A percentile compares a stretch with the other conserved stretches of the same genome.
Evolutionary conservation across 768 basidiomycete species (phyloP).

Genomic region (Mycena amicta): DNA sequence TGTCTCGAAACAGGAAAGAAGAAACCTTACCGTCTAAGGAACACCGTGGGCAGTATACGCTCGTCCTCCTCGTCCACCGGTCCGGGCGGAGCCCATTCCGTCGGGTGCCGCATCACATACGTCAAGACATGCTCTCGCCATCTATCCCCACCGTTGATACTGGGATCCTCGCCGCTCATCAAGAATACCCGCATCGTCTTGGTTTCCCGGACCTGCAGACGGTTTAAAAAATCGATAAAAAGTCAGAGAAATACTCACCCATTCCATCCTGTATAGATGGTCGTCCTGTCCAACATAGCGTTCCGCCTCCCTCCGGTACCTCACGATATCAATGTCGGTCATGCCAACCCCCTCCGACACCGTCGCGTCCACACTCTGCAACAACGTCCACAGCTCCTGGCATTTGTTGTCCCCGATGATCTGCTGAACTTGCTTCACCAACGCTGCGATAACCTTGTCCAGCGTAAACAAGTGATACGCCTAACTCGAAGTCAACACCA

Average conservation of each 20-base stretch:
- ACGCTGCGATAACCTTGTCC: conserved; percentile 86
- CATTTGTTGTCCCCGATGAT: conserved; percentile 83
- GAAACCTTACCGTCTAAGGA: conserved; percentile 59
- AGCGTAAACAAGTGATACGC: conserved; percentile 92
- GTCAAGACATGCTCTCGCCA: conserved; percentile 79
- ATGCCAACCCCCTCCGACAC: conserved; percentile 37
- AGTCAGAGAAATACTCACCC: conserved; percentile 52
- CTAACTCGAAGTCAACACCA: conserved; percentile 44
- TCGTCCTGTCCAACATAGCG: conserved; percentile 74
- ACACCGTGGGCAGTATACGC: conserved; percentile 41
- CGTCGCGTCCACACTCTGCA: conserved; percentile 63
- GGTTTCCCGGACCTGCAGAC: conserved; percentile 53
- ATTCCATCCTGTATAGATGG: conserved; percentile 77
- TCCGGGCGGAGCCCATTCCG: conserved; percentile 63
- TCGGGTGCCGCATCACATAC: conserved; percentile 69
- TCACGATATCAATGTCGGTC: conserved; percentile 67
- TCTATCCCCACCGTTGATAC: conserved; percentile 60
- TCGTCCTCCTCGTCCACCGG: conserved; percentile 29
- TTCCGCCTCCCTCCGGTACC: conserved; percentile 82
- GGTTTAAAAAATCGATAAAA: conserved; percentile 5
- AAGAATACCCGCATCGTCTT: conserved; percentile 64
- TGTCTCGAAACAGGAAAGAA: conserved; percentile 20
- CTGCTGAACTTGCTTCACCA: conserved; percentile 94
- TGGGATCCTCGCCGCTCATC: conserved; percentile 64
- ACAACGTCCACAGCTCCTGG: conserved; percentile 79